Evolutionary conservation across 768 basidiomycete species (phyloP).

Genomic region (Tricholoma hemisulphureum): DNA sequence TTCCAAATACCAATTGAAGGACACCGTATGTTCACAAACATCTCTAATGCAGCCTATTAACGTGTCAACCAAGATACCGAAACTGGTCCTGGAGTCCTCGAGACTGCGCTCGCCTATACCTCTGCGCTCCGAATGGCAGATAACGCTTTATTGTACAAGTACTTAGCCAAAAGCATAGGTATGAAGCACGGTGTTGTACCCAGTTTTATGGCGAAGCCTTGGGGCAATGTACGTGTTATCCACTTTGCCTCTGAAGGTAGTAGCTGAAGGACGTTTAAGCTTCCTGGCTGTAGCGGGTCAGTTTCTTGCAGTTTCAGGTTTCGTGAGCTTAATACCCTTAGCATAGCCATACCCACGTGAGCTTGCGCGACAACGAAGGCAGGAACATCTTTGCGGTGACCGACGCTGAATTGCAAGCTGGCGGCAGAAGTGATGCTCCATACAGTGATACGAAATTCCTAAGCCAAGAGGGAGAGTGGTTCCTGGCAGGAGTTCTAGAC

Average conservation of each 20-base stretch:
- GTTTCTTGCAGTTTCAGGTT: constrained; percentile 7
- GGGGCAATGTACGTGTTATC: constrained; percentile 69
- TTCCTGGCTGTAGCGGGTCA: constrained; percentile 94
- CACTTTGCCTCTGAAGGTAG: background rate
- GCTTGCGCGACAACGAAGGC: constrained; percentile 66
- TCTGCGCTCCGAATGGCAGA: constrained; percentile 81
- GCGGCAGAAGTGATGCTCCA: constrained; percentile 71
- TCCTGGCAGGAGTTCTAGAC: constrained; percentile 90
- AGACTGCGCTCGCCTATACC: constrained; percentile 86
- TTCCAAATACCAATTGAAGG: constrained; percentile 86
- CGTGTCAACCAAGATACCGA: constrained; percentile 66
- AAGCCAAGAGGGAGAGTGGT: constrained; percentile 82
- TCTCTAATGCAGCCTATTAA: background rate
- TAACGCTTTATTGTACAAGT: constrained; percentile 92
- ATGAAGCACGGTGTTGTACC: constrained; percentile 87
- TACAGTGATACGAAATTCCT: constrained; percentile 83
- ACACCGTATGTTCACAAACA: constrained; percentile 57
- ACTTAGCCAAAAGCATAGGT: constrained; percentile 86
- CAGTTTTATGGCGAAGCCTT: constrained; percentile 98
- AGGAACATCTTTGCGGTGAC: constrained; percentile 78
- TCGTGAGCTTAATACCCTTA: background rate
- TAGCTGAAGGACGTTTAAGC: constrained; percentile 37
- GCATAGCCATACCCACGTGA: constrained; percentile 86
- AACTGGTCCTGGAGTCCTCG: constrained; percentile 86
- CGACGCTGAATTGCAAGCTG: constrained; percentile 55